Base-by-base conservation (phyloP, 176 grass and related monocot species). In the Themeda triandra region DNA sequence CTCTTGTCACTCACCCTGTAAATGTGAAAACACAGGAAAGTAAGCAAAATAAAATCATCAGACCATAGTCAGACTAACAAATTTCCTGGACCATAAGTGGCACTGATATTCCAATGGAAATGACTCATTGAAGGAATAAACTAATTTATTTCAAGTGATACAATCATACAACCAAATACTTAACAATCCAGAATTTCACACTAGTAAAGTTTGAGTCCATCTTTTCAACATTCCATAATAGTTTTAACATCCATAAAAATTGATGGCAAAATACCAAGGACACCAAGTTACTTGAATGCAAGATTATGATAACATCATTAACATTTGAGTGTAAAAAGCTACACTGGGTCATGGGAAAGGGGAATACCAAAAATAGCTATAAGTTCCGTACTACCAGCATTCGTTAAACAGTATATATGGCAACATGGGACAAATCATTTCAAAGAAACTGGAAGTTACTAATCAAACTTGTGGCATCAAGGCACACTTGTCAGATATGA, bases 1-100 rank as follows among this genome's bases (percentile, higher is more conserved):
- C 80, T 98, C 79, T 83, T 98, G 82, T 98, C 93, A 23, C 77
- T 80, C 70, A 93, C 96, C 92, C 96, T 98, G 79, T 72, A 29
- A 1, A 77, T 42, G 4, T 39, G 29, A 70, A 8, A 66, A 48
- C 58, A 88, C 30, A 33, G 8, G 59, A 85, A 75, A 32, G 23
- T 49, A 54, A 54, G 19, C 45, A 15, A 18, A 18, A n/a, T 19
- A 56, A 56, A 21, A 56, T 56, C 8, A 56, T 56, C 53, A 56
- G 7, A 19, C 8, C 1, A 23, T 56, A 56, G 18, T 56, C 51
- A 8, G 53, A n/a, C 21, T 56, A 56, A 56, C 54, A 59, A 59
- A 59, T 59, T n/a, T n/a, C 14, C 45, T 48, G 45, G 45, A 48
- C 18, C 18, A 53, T 53, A 53, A 19, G 18, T 53, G 65, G 32